These are phyloP conservation scores for Trebouxia gelatinosa DNA, from an alignment of 163 green algal species.

Conservation along the genomic window DNA sequence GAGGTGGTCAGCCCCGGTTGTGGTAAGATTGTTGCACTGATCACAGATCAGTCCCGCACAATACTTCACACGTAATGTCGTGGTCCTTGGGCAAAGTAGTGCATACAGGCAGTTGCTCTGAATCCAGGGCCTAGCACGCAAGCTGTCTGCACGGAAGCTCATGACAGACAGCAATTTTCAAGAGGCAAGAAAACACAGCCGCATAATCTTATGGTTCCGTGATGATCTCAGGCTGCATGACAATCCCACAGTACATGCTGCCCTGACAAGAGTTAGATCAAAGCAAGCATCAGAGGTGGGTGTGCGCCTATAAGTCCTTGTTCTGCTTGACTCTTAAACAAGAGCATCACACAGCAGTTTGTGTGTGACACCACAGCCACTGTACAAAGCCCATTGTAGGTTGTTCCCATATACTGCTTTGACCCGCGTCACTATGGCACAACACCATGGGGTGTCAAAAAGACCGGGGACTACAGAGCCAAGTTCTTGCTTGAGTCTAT, in stretches of 20 bases:
- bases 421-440: constrained; percentile 75
- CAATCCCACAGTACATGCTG: constrained; percentile 62
- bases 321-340: not conserved
- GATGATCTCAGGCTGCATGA: constrained; percentile 76
- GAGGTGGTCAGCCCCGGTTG: no score
- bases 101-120: no score
- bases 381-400: constrained; percentile 41
- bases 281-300: constrained; percentile 30
- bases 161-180: no score
- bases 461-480: constrained; percentile 73
- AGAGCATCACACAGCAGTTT: not conserved
- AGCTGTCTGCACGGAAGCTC: no score
- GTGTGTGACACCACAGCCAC: not conserved
- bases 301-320: no score
- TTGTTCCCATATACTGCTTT: constrained; percentile 95
- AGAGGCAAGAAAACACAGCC: not conserved
- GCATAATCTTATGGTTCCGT: constrained; percentile 42
- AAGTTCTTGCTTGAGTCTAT: constrained; percentile 88
- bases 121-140: no score
- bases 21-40: no score
- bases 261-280: constrained; percentile 31
- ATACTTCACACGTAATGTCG: no score
- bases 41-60: no score
- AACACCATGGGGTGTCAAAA: constrained; percentile 60
- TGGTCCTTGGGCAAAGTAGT: no score